Evolutionary conservation across 495 filamentous ascomycete genomes (phyloP).

Genomic region (Aspergillus taichungensis): DNA sequence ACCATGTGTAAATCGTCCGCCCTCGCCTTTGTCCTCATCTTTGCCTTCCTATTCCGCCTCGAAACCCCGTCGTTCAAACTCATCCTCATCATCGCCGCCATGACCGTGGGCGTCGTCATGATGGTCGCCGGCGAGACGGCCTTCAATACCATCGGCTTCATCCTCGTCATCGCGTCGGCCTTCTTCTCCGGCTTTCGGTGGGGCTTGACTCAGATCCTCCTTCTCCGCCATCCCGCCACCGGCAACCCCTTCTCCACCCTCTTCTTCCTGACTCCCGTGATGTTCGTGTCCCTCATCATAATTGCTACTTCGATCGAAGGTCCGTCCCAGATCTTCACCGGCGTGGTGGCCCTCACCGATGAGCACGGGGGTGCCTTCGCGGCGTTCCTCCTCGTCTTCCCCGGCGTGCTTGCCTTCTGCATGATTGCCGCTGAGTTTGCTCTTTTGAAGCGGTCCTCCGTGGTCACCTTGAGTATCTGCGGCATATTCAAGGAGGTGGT

Average conservation of each 20-base stretch:
- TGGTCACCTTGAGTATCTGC: constrained; percentile 92
- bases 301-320: constrained; percentile 88
- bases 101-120: constrained; percentile 95
- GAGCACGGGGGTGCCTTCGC: constrained; percentile 54
- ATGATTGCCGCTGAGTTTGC: constrained; percentile 98
- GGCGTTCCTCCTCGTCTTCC: constrained; percentile 68
- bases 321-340: constrained; percentile 51
- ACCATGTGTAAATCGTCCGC: constrained; percentile 99
- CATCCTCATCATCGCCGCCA: constrained; percentile 77
- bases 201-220: constrained; percentile 91
- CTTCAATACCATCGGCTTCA: constrained; percentile 81
- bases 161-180: constrained; percentile 83
- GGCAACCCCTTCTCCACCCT: constrained; percentile 95
- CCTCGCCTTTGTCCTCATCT: constrained; percentile 87
- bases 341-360: constrained; percentile 51
- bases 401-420: constrained; percentile 82
- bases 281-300: constrained; percentile 75
- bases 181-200: constrained; percentile 97
- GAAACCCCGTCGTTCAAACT: constrained; percentile 81
- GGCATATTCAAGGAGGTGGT: constrained; percentile 99
- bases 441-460: constrained; percentile 84
- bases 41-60: constrained; percentile 90
- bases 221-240: constrained; percentile 90
- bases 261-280: constrained; percentile 92
- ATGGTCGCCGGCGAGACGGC: constrained; percentile 97